These are phyloP conservation scores for Nematocida displodere DNA, from an alignment of 371 early-diverging fungal genomes.

Conservation along the genomic window DNA sequence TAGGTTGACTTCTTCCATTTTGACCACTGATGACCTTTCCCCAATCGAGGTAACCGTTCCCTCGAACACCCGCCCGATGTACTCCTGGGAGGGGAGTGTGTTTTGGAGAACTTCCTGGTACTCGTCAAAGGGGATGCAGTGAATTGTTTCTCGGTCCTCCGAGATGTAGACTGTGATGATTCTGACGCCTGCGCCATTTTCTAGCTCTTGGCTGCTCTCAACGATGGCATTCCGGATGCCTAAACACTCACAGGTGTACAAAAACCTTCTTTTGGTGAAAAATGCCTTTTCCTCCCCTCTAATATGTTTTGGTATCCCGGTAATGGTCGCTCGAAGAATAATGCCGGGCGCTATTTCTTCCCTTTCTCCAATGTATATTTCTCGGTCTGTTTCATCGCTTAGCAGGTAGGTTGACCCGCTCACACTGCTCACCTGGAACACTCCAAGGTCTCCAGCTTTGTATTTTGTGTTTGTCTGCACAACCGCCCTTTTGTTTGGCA, in stretches of 20 bases:
- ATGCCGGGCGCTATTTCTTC: conserved; percentile 13
- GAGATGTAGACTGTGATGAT: conserved; percentile 36
- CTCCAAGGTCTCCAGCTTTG: neutral
- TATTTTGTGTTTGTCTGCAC: conserved; percentile 14
- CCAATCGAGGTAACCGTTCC: neutral
- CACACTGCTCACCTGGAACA: conserved; percentile 19
- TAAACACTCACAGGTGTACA: conserved; percentile 12
- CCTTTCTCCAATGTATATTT: conserved; percentile 36
- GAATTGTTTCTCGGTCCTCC: conserved; percentile 13
- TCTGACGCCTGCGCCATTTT: neutral
- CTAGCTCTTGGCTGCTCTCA: conserved; percentile 12
- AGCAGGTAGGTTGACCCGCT: neutral
- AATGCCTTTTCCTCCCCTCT: neutral
- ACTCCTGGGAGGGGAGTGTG: neutral
- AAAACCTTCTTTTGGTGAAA: conserved; percentile 5
- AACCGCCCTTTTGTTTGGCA: conserved; percentile 9
- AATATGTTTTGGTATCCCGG: conserved; percentile 30
- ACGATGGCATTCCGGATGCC: conserved; percentile 13
- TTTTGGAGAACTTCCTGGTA: neutral
- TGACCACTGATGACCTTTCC: neutral
- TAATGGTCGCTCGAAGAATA: conserved; percentile 13
- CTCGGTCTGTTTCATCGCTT: conserved; percentile 17
- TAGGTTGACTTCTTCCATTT: neutral
- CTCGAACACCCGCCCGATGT: neutral
- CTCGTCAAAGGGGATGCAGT: conserved; percentile 17